Conservation (phyloP, 495 filamentous ascomycete species). For the Xylaria curta region DNA sequence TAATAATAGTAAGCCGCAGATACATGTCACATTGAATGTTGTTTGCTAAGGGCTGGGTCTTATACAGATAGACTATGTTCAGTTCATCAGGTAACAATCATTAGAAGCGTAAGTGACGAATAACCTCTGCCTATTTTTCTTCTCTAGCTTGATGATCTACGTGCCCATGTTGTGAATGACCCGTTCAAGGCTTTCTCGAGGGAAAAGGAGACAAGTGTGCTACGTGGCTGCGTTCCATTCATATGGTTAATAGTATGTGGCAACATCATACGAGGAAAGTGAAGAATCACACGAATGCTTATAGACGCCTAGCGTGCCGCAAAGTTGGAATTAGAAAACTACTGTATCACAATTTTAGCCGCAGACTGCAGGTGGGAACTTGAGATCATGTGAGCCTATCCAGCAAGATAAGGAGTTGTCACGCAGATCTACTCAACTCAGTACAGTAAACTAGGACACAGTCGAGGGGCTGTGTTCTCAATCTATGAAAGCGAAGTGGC, state of each 20-base stretch:
- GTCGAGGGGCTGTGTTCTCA: not conserved
- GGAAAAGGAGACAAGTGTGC: not conserved
- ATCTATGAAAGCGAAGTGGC: not conserved
- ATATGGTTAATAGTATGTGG: not conserved
- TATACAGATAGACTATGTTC: not conserved
- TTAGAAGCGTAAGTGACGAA: not conserved
- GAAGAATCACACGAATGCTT: not conserved
- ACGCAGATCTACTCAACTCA: not conserved
- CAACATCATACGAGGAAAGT: not conserved
- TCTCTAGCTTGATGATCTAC: not conserved
- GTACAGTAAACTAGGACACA: not conserved
- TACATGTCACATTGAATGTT: not conserved
- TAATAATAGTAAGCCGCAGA: not conserved
- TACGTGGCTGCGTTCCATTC: not conserved
- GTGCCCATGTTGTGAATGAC: not conserved
- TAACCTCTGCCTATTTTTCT: not conserved
- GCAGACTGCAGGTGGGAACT: not conserved
- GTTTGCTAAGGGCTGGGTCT: not conserved
- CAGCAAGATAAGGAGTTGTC: not conserved
- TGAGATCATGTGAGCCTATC: not conserved
- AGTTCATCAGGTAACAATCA: not conserved
- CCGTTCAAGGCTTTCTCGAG: not conserved
- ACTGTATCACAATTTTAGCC: not conserved
- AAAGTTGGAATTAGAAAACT: not conserved
- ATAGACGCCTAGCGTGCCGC: too few species aligned